Evolutionary conservation across 78 protist species (phyloP).

Genomic region (Speleostelium caveatum): DNA sequence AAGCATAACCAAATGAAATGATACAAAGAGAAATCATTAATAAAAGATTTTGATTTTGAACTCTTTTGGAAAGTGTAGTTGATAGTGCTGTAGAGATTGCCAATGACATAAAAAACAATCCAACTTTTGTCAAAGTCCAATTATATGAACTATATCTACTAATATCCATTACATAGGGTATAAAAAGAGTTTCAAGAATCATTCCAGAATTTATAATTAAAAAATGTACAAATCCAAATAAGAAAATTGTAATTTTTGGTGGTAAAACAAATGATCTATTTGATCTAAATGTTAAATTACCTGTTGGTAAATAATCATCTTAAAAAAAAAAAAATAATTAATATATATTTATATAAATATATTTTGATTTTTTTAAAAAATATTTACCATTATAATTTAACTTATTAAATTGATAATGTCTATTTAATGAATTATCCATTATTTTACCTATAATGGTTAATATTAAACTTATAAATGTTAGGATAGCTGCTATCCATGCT

Average conservation of each 20-base stretch:
- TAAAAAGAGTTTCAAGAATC: slow-evolving; percentile 52
- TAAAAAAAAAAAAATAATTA: not conserved
- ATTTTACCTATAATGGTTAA: slow-evolving; percentile 30
- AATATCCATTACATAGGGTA: slow-evolving; percentile 30
- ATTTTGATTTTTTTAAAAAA: not conserved
- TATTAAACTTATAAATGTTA: not conserved
- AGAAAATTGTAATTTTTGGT: slow-evolving; percentile 9
- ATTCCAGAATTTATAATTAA: slow-evolving; percentile 42
- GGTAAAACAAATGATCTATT: slow-evolving; percentile 46
- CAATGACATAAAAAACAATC: slow-evolving; percentile 38
- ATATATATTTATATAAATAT: not conserved
- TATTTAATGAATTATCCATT: slow-evolving; percentile 35
- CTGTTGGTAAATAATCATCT: not conserved
- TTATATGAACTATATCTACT: slow-evolving; percentile 46
- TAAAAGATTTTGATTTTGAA: slow-evolving; percentile 7
- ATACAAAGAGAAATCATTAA: not conserved
- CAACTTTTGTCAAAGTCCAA: slow-evolving; percentile 52
- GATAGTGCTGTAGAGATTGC: slow-evolving; percentile 33
- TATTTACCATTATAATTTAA: not conserved
- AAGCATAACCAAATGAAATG: slow-evolving; percentile 20
- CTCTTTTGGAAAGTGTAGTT: not conserved
- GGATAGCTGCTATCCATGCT: slow-evolving; percentile 39
- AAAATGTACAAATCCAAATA: slow-evolving; percentile 25
- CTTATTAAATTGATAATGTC: not conserved
- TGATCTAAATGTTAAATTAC: slow-evolving; percentile 4